phyloP scores from a whole-genome alignment of 495 filamentous ascomycete species.

The Aspergillus campestris region DNA sequence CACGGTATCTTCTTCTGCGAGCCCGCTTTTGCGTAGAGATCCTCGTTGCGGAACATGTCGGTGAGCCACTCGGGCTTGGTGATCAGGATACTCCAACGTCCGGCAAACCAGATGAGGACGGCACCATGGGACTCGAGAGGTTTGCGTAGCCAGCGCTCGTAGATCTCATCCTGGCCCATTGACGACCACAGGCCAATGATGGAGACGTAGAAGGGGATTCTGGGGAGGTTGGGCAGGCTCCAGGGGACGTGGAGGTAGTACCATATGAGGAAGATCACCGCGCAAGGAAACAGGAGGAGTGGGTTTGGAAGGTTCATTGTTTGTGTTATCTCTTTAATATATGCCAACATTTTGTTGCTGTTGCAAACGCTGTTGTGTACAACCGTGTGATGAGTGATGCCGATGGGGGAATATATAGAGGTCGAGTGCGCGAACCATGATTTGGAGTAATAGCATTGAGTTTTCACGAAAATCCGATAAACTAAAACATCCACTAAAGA shows the following conservation, averaged over 20 bases:
- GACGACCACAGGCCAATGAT: conserved; percentile 24
- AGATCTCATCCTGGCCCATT: conserved; percentile 27
- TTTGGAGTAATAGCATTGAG: too few species aligned
- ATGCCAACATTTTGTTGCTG: too few species aligned
- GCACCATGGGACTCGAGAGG: conserved; percentile 30
- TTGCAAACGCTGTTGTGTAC: too few species aligned
- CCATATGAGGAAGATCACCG: conserved; percentile 4
- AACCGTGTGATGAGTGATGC: too few species aligned
- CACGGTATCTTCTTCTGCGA: conserved; percentile 42
- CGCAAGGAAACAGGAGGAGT: background rate
- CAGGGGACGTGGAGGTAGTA: conserved; percentile 19
- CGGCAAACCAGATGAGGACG: conserved; percentile 37
- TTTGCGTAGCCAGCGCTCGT: conserved; percentile 19
- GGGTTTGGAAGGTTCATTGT: too few species aligned
- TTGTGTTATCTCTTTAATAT: too few species aligned
- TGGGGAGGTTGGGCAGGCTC: conserved; percentile 22
- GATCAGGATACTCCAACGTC: conserved; percentile 33
- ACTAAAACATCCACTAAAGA: too few species aligned
- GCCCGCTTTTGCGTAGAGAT: conserved; percentile 34
- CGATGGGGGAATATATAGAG: too few species aligned
- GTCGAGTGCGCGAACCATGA: too few species aligned
- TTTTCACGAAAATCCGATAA: too few species aligned
- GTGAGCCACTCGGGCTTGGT: conserved; percentile 27
- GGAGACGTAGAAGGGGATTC: conserved; percentile 26
- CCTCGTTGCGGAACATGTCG: conserved; percentile 40